Evolutionary conservation across 768 basidiomycete species (phyloP).

Genomic region (Boletales sp.): DNA sequence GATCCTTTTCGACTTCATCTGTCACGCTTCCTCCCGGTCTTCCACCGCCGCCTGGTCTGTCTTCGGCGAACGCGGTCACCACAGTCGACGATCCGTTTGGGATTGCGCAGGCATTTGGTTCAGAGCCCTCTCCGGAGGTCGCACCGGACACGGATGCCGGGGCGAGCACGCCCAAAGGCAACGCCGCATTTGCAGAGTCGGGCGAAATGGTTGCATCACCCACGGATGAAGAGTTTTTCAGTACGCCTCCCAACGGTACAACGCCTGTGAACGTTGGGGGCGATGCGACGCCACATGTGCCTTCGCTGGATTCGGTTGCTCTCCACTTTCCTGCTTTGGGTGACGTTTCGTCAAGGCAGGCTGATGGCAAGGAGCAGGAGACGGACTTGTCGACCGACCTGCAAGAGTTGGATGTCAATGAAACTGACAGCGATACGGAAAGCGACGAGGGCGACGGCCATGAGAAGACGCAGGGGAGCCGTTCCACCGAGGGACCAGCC

Average conservation of each 20-base stretch:
- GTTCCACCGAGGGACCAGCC: constrained; percentile 9
- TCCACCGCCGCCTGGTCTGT: constrained; percentile 9
- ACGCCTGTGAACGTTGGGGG: constrained; percentile 20
- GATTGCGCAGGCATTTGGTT: constrained; percentile 34
- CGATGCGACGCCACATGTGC: constrained; percentile 13
- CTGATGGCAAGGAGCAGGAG: constrained; percentile 33
- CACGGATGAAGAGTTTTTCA: constrained; percentile 51
- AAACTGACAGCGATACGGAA: constrained; percentile 52
- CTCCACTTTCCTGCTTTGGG: constrained; percentile 39
- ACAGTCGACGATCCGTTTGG: constrained; percentile 51
- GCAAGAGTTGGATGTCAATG: constrained; percentile 56
- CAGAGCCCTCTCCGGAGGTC: constrained; percentile 10
- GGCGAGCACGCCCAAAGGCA: constrained; percentile 18
- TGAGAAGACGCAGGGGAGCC: constrained; percentile 20
- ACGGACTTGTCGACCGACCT: constrained; percentile 53
- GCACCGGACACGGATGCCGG: constrained; percentile 22
- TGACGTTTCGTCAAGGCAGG: constrained; percentile 19
- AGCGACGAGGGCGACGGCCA: constrained; percentile 44
- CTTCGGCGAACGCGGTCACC: constrained; percentile 4
- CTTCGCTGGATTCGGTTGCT: constrained; percentile 25
- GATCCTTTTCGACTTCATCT: constrained; percentile 42
- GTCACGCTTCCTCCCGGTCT: constrained; percentile 35
- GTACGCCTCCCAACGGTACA: constrained; percentile 53
- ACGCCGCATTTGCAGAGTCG: constrained; percentile 9
- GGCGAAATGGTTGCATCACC: constrained; percentile 26